Percentiles rank a stretch among this genome's conserved stretches.
Conservation (phyloP, 495 filamentous ascomycete species). For the Collariella sp. region DNA sequence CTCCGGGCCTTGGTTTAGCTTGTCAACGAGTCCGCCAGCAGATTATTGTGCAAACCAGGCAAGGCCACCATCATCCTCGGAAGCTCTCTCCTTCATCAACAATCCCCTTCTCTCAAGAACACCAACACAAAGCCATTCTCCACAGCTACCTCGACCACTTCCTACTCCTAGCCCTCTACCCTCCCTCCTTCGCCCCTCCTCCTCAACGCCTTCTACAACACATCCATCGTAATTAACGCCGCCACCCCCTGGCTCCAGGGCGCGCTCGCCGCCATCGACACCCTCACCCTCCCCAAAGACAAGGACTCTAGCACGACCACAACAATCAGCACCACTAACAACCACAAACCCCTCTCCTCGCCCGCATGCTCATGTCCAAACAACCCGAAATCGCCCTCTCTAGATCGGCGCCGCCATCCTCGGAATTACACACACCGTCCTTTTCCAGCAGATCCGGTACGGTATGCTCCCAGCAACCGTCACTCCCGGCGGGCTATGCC, state of each 20-base stretch:
- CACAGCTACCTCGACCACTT: background rate
- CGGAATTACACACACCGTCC: background rate
- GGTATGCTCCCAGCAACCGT: background rate
- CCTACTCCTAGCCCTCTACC: background rate
- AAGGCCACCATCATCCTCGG: background rate
- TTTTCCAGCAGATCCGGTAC: background rate
- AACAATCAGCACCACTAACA: too few species aligned
- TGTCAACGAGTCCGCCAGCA: background rate
- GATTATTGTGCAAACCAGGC: too few species aligned
- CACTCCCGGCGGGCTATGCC: background rate
- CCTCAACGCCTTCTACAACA: constrained; percentile 15
- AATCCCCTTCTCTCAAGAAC: background rate
- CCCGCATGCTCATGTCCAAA: constrained; percentile 16
- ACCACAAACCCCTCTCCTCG: too few species aligned
- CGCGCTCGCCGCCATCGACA: constrained; percentile 5
- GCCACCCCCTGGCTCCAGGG: constrained; percentile 16
- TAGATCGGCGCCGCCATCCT: constrained; percentile 12
- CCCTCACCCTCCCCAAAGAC: background rate
- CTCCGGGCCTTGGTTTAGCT: background rate
- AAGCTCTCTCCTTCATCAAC: background rate
- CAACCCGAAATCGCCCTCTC: constrained; percentile 7
- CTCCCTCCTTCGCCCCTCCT: constrained; percentile 3
- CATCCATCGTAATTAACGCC: constrained; percentile 8
- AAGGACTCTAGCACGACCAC: constrained; percentile 1
- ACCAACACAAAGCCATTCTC: constrained; percentile 7